Evolutionary conservation across 768 basidiomycete genomes (phyloP).

Genomic region (Holtermanniella nyarrowii): DNA sequence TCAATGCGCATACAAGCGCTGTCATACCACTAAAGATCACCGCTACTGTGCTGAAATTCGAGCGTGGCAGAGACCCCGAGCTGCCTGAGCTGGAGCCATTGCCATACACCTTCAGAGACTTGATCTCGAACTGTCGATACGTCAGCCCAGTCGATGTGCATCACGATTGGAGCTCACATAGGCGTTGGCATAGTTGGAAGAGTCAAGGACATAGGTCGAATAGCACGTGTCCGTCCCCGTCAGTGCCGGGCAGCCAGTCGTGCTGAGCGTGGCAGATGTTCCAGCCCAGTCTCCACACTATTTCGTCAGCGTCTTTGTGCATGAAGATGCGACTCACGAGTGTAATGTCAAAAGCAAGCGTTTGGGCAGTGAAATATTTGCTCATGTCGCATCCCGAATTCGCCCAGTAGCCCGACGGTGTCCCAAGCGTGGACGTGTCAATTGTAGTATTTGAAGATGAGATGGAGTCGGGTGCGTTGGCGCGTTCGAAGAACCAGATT

Average conservation of each 20-base stretch:
- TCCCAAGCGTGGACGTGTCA: constrained; percentile 49
- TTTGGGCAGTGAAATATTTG: constrained; percentile 37
- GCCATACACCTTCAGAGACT: constrained; percentile 51
- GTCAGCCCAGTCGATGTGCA: neutral
- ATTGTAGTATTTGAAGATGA: constrained; percentile 47
- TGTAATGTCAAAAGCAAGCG: constrained; percentile 18
- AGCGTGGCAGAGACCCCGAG: too few relatives aligned
- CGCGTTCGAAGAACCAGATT: constrained; percentile 14
- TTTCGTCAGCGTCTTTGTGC: constrained; percentile 23
- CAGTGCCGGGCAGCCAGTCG: constrained; percentile 35
- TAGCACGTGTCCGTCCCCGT: constrained; percentile 53
- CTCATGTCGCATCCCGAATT: constrained; percentile 48
- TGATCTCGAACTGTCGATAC: constrained; percentile 53
- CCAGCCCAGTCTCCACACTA: constrained; percentile 51
- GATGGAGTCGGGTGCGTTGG: constrained; percentile 25
- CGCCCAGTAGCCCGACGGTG: constrained; percentile 62
- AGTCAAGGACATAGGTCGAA: constrained; percentile 57
- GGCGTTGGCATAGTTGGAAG: constrained; percentile 54
- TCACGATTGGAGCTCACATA: constrained; percentile 40
- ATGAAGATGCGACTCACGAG: constrained; percentile 18
- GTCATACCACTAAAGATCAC: too few relatives aligned
- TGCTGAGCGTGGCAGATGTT: constrained; percentile 46
- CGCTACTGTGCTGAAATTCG: too few relatives aligned
- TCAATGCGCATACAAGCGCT: too few relatives aligned
- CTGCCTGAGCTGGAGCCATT: constrained; percentile 6